Evolutionary conservation across 2,329 filamentous ascomycete genomes (phyloP), one percentile per base, ranked within the genome.

Genomic region (Zarea fungicola): DNA sequence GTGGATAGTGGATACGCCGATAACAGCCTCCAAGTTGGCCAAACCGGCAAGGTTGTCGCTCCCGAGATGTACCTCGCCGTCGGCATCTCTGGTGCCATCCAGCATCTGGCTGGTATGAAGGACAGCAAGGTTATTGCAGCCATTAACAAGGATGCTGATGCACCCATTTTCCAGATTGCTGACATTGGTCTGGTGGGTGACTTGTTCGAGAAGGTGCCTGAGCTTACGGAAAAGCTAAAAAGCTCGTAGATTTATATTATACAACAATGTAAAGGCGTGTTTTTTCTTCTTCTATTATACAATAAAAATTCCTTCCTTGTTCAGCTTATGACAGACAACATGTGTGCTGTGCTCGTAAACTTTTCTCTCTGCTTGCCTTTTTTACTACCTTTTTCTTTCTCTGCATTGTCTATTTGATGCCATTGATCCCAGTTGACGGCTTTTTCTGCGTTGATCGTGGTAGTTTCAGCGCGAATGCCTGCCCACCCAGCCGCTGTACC

Each of bases 81-180:
- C 11, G 93, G 93, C 63, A 97, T 99, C 60, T 96, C 89, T 8
- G 93, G 93, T 47, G 93, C 93, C 19, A 99, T 99, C 59, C 93
- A 99, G 73, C 93, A 99, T 76, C 71, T 99, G 70, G 93, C 93
- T 26, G 93, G 93, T 65, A 99, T 99, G 93, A 99, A 99, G 80
- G 93, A 99, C 65, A 96, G 90, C 76, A 99, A 99, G 76, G 93
- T 99, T 51, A 99, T 99, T 72, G 93, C 92, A 19, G 89, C 89
- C 13, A 97, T 99, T 65, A 99, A 99, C 78, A 99, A 99, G 75
- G 93, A 99, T 64, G 76, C 84, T 5, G 93, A 99, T 69, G 93
- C 93, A 50, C 93, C 93, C 25, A 99, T 99, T 60, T 99, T 99
- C 78, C 93, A 99, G 71, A 83, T 99, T 51, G 93, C 93, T 5